Evolutionary conservation across 2,329 filamentous ascomycete genomes (phyloP).

Genomic region (Drechslera avenae): DNA sequence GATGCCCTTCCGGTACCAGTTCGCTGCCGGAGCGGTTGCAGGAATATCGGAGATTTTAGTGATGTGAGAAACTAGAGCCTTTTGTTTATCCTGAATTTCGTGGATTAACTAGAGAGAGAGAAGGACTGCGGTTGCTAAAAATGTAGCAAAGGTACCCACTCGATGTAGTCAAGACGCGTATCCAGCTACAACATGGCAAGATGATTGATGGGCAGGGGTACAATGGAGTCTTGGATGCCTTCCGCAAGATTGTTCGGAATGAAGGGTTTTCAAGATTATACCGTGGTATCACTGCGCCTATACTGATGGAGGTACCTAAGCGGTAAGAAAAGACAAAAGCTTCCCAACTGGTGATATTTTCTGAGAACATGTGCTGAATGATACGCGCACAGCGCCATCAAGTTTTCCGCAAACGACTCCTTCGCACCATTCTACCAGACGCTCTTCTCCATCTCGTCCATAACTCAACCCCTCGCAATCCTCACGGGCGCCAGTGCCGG

Average conservation of each 20-base stretch:
- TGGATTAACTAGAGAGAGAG: too few species aligned
- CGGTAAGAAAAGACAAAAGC: slow-evolving; percentile 14
- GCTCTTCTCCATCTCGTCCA: slow-evolving; percentile 24
- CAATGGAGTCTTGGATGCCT: slow-evolving; percentile 37
- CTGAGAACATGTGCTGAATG: too few species aligned
- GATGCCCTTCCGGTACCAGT: slow-evolving; percentile 40
- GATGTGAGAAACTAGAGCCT: slow-evolving; percentile 24
- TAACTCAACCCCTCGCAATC: slow-evolving; percentile 36
- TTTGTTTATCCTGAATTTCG: background rate
- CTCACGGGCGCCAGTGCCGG: slow-evolving; percentile 39
- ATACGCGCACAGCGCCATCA: slow-evolving; percentile 29
- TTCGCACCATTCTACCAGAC: slow-evolving; percentile 33
- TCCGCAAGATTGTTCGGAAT: slow-evolving; percentile 33
- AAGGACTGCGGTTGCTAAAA: slow-evolving; percentile 23
- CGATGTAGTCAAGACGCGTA: slow-evolving; percentile 41
- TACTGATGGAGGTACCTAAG: slow-evolving; percentile 42
- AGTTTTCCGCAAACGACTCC: slow-evolving; percentile 41
- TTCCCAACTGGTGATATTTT: too few species aligned
- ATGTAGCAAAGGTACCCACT: slow-evolving; percentile 40
- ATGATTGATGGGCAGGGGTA: slow-evolving; percentile 28
- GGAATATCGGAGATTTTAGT: slow-evolving; percentile 29
- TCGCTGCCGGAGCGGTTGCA: slow-evolving; percentile 27
- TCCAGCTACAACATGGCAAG: slow-evolving; percentile 38
- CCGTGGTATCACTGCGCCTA: slow-evolving; percentile 39
- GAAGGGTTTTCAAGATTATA: slow-evolving; percentile 34